Evolutionary conservation across 345 rosid species (phyloP).

Genomic region (Eucalyptus marginata): DNA sequence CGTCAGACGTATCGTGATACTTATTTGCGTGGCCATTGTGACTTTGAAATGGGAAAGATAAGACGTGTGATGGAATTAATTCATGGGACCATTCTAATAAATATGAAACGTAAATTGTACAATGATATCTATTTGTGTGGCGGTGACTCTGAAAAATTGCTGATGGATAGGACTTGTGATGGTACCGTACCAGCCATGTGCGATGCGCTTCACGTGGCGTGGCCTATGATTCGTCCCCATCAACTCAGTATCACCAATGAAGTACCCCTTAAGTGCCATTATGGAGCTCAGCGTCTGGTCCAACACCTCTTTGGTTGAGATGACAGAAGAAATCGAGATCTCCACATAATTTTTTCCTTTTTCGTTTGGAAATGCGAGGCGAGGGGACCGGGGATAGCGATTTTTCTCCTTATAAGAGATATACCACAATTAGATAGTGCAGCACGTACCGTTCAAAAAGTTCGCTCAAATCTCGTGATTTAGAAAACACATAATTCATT

Average conservation of each 20-base stretch:
- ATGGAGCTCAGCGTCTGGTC: background rate
- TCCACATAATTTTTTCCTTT: background rate
- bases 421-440: too few species aligned
- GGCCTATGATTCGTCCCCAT: background rate
- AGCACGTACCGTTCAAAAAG: too few species aligned
- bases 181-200: background rate
- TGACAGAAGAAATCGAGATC: background rate
- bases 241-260: background rate
- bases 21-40: background rate
- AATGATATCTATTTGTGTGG: background rate
- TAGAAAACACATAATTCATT: background rate
- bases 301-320: background rate
- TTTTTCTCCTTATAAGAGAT: too few species aligned
- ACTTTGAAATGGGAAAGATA: background rate
- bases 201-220: background rate
- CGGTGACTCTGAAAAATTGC: background rate
- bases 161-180: background rate
- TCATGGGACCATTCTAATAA: too few species aligned
- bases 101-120: background rate
- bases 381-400: background rate
- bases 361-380: background rate
- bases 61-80: too few species aligned
- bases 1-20: rapidly evolving
- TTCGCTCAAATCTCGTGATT: too few species aligned
- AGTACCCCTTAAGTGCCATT: background rate